A percentile compares a stretch with the other conserved stretches of the same genome.
These are phyloP conservation scores for Plectosphaerella cucumerina DNA, from an alignment of 2,329 filamentous ascomycete species.

Conservation along the genomic window DNA sequence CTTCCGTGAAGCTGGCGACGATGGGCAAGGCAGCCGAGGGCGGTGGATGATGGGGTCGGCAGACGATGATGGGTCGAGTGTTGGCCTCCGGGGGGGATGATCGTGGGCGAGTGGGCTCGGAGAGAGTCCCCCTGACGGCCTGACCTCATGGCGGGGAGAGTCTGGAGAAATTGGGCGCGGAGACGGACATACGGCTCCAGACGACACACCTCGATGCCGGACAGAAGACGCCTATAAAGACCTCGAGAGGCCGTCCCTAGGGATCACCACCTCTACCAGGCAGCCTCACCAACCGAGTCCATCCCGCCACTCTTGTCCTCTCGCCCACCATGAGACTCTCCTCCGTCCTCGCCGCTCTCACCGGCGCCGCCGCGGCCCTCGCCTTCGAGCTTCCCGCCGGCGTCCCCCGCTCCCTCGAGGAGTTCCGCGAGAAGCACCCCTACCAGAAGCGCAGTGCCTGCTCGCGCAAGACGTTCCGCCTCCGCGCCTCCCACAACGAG, in stretches of 20 bases:
- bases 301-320: neutral
- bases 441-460: constrained; percentile 19
- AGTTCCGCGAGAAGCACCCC: constrained; percentile 34
- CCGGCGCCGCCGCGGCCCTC: constrained; percentile 19
- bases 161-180: neutral
- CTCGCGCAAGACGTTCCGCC: constrained; percentile 34
- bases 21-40: neutral
- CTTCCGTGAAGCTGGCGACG: neutral
- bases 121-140: no score
- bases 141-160: neutral
- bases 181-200: neutral
- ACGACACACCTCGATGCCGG: no score
- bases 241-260: neutral
- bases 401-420: constrained; percentile 27
- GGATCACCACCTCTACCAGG: neutral
- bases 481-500: constrained; percentile 48
- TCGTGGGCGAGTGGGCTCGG: no score
- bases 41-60: neutral
- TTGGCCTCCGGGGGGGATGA: neutral
- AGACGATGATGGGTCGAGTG: no score
- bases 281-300: neutral
- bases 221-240: neutral
- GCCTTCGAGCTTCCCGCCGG: constrained; percentile 22
- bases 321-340: constrained; percentile 14
- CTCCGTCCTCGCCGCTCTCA: constrained; percentile 9